Evolutionary conservation across 2,329 filamentous ascomycete genomes (phyloP).

Genomic region (Penicillium hesseltinei): DNA sequence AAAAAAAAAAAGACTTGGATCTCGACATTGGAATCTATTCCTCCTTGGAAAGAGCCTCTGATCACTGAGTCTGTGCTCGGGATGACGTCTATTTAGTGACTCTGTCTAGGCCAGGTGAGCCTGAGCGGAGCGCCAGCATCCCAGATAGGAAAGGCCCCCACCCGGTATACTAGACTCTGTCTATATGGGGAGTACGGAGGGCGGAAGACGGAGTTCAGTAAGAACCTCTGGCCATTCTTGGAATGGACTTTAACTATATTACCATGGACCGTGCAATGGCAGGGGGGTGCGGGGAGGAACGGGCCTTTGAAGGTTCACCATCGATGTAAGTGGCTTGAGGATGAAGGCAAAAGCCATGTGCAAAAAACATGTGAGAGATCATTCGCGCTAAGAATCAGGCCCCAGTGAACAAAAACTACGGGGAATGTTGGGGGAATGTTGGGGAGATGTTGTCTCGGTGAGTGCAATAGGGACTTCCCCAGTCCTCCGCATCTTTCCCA

Average conservation of each 20-base stretch:
- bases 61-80: neutral
- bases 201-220: neutral
- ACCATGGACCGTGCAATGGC: neutral
- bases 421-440: neutral
- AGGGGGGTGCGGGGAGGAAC: neutral
- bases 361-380: neutral
- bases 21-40: neutral
- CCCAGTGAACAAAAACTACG: neutral
- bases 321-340: conserved; percentile 9
- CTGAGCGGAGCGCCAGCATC: neutral
- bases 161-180: neutral
- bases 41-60: neutral
- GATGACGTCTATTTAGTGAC: neutral
- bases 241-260: neutral
- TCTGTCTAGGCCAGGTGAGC: neutral
- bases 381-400: neutral
- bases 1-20: neutral
- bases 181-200: neutral
- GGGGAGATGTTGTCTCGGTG: neutral
- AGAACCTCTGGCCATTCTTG: neutral
- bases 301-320: neutral
- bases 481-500: conserved; percentile 7
- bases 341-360: neutral
- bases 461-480: conserved; percentile 4
- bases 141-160: neutral